These are phyloP conservation scores for Ensete ventricosum DNA, from an alignment of 176 grass and related monocot genomes.

Conservation along the genomic window DNA sequence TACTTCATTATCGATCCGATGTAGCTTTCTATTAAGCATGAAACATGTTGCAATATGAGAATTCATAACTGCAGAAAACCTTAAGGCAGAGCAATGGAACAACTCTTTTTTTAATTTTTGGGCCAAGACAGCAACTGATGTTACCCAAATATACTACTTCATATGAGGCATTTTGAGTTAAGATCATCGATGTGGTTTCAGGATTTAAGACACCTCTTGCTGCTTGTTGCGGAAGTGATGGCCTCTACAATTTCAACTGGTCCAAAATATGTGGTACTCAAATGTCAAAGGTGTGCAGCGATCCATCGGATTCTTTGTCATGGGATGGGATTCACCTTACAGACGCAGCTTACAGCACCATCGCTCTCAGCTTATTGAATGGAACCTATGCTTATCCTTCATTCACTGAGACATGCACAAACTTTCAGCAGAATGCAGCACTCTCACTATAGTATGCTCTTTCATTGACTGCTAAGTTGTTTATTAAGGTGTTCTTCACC, in stretches of 20 bases:
- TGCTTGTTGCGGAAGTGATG: constrained; percentile 3
- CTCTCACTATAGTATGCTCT: background rate
- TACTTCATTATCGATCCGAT: background rate
- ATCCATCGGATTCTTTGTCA: background rate
- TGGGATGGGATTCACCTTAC: constrained; percentile 11
- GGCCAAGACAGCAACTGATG: too few species aligned
- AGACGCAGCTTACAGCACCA: background rate
- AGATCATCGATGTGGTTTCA: background rate
- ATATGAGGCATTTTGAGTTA: background rate
- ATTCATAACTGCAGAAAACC: background rate
- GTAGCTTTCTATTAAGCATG: background rate
- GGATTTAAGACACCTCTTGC: background rate
- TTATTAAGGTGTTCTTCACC: background rate
- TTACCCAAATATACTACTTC: background rate
- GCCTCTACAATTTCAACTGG: background rate
- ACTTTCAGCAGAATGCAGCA: background rate
- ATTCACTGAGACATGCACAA: background rate
- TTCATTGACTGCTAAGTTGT: background rate
- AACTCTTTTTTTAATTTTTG: background rate
- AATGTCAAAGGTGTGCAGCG: background rate
- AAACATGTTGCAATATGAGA: background rate
- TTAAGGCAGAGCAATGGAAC: background rate
- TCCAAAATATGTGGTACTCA: background rate
- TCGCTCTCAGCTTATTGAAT: background rate
- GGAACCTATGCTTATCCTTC: background rate